Evolutionary conservation across 1,139 yeast species (phyloP).

Genomic region (Protomyces macrosporus): DNA sequence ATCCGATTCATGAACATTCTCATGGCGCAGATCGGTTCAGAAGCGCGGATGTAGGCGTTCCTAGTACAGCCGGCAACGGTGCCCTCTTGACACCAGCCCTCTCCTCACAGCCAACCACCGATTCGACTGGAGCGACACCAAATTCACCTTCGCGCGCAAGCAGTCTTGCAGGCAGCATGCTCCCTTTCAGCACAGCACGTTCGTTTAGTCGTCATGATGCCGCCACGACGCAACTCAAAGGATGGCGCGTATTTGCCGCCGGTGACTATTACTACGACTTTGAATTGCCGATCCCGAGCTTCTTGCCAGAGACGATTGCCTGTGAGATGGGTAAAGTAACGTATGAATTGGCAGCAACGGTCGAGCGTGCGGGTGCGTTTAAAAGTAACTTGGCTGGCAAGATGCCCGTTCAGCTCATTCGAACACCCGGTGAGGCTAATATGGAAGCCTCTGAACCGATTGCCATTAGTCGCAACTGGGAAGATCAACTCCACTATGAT

Average conservation of each 20-base stretch:
- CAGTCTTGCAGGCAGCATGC: constrained; percentile 7
- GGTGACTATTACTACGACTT: constrained; percentile 91
- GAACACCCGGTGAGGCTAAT: constrained; percentile 72
- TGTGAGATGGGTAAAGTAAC: constrained; percentile 77
- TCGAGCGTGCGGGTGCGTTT: constrained; percentile 79
- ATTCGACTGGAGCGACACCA: constrained; percentile 16
- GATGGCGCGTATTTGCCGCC: constrained; percentile 52
- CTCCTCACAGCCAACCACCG: background rate
- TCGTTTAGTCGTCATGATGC: constrained; percentile 29
- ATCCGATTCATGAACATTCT: constrained; percentile 40
- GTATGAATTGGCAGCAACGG: constrained; percentile 61
- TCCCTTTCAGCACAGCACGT: constrained; percentile 25
- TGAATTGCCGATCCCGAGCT: constrained; percentile 79
- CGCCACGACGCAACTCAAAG: constrained; percentile 32
- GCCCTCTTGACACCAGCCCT: background rate
- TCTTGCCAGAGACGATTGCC: constrained; percentile 71
- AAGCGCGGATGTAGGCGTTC: constrained; percentile 19
- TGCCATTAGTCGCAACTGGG: constrained; percentile 81
- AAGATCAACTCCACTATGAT: constrained; percentile 75
- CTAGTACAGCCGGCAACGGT: constrained; percentile 12
- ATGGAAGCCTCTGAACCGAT: constrained; percentile 91
- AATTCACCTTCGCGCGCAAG: constrained; percentile 32
- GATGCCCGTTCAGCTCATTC: constrained; percentile 59
- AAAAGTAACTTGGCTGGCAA: constrained; percentile 65
- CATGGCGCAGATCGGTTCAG: constrained; percentile 51